These are phyloP conservation scores for Fusarium equiseti DNA, from an alignment of 2,329 filamentous ascomycete species.

Conservation along the genomic window DNA sequence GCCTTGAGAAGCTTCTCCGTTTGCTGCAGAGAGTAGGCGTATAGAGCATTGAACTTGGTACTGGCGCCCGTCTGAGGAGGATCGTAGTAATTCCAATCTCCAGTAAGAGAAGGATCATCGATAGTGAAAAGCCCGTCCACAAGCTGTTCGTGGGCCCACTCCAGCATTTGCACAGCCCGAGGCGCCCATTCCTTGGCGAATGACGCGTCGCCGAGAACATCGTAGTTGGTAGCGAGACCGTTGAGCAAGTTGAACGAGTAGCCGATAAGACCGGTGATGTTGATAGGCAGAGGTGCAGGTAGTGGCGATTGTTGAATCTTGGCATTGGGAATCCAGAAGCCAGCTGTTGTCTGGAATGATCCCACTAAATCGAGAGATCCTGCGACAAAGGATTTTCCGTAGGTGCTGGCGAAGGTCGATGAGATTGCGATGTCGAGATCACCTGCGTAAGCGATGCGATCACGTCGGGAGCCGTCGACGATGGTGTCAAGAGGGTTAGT, in stretches of 20 bases:
- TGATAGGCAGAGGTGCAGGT: neutral
- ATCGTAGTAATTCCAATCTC: constrained; percentile 19
- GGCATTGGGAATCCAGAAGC: constrained; percentile 11
- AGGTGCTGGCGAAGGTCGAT: neutral
- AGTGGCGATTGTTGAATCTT: neutral
- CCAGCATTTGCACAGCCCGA: neutral
- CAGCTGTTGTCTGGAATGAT: neutral
- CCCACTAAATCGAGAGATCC: neutral
- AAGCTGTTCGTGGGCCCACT: neutral
- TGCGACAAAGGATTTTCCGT: neutral
- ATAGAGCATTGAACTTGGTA: constrained; percentile 6
- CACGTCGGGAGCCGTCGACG: neutral
- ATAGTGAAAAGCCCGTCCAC: neutral
- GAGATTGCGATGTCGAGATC: neutral
- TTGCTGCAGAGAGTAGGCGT: neutral
- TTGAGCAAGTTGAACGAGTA: neutral
- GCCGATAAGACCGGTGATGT: neutral
- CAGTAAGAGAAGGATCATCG: neutral
- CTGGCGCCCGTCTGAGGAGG: neutral
- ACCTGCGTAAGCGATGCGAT: neutral
- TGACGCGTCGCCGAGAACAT: accelerated
- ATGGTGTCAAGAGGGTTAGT: neutral
- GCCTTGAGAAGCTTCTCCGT: neutral
- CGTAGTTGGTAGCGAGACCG: neutral
- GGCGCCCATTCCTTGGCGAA: neutral